These are phyloP conservation scores for Alternaria consortialis DNA, from an alignment of 2,329 filamentous ascomycete genomes.

Conservation along the genomic window DNA sequence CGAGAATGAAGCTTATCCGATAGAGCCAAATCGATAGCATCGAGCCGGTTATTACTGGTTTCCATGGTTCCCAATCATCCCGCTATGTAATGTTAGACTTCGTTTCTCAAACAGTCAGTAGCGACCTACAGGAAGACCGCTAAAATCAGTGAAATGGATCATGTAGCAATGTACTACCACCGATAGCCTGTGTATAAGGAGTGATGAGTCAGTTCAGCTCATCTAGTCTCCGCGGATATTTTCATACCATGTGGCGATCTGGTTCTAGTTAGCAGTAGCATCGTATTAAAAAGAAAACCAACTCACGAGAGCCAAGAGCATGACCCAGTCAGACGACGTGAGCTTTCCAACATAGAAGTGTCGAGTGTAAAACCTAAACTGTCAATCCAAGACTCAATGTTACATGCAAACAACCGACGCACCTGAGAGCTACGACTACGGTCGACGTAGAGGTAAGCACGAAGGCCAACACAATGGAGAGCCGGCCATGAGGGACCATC, in stretches of 20 bases:
- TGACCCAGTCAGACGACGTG: constrained; percentile 41
- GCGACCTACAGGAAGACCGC: constrained; percentile 21
- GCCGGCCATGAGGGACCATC: constrained; percentile 36
- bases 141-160: constrained; percentile 36
- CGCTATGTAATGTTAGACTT: constrained; percentile 1
- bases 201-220: background rate
- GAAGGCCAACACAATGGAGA: constrained; percentile 36
- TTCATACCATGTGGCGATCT: constrained; percentile 39
- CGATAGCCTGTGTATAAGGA: constrained; percentile 21
- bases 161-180: constrained; percentile 41
- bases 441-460: constrained; percentile 41
- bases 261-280: constrained; percentile 18
- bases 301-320: constrained; percentile 40
- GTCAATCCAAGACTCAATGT: background rate
- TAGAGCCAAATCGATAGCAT: constrained; percentile 41
- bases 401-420: constrained; percentile 1
- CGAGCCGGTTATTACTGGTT: constrained; percentile 16
- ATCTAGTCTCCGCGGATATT: background rate
- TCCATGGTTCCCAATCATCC: constrained; percentile 11
- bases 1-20: constrained; percentile 40
- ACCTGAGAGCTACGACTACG: constrained; percentile 41
- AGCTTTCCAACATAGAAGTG: constrained; percentile 39
- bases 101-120: too few species aligned
- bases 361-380: constrained; percentile 41
- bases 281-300: background rate